A percentile compares a stretch with the other conserved stretches of the same genome.
Evolutionary conservation across 2,329 filamentous ascomycete species (phyloP).

Genomic region (Fusarium chaquense): DNA sequence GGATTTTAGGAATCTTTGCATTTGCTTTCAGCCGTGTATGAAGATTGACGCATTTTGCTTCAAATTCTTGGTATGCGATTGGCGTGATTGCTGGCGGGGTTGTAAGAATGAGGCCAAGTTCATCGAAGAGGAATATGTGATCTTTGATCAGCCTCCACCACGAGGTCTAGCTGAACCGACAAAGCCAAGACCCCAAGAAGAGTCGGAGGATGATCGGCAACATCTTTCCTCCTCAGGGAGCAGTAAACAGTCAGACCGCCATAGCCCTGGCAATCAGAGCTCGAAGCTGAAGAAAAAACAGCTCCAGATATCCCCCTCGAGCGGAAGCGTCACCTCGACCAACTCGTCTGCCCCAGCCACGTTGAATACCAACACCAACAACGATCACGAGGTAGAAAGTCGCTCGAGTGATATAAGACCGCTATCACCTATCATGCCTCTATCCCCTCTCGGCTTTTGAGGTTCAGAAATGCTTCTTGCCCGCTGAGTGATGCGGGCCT

Average conservation of each 20-base stretch:
- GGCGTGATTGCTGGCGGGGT: constrained; percentile 97
- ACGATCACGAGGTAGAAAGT: constrained; percentile 50
- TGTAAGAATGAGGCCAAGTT: constrained; percentile 90
- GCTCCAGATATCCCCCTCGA: constrained; percentile 56
- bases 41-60: constrained; percentile 96
- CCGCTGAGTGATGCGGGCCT: constrained; percentile 7
- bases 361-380: constrained; percentile 61
- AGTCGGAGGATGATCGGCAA: constrained; percentile 42
- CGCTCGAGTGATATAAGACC: constrained; percentile 63
- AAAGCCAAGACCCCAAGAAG: constrained; percentile 45
- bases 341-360: constrained; percentile 60
- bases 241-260: constrained; percentile 62
- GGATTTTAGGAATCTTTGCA: constrained; percentile 95
- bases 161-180: constrained; percentile 58
- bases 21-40: constrained; percentile 97
- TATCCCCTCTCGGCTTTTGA: constrained; percentile 72
- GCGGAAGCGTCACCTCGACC: constrained; percentile 59
- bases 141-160: constrained; percentile 70
- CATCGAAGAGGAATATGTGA: constrained; percentile 75
- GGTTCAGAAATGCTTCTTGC: constrained; percentile 14
- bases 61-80: constrained; percentile 93
- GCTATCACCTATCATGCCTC: constrained; percentile 74
- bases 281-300: constrained; percentile 59
- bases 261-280: constrained; percentile 42
- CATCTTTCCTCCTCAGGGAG: constrained; percentile 72